These are phyloP conservation scores for Carex kokanica DNA, from an alignment of 176 grass and related monocot genomes.

Conservation along the genomic window DNA sequence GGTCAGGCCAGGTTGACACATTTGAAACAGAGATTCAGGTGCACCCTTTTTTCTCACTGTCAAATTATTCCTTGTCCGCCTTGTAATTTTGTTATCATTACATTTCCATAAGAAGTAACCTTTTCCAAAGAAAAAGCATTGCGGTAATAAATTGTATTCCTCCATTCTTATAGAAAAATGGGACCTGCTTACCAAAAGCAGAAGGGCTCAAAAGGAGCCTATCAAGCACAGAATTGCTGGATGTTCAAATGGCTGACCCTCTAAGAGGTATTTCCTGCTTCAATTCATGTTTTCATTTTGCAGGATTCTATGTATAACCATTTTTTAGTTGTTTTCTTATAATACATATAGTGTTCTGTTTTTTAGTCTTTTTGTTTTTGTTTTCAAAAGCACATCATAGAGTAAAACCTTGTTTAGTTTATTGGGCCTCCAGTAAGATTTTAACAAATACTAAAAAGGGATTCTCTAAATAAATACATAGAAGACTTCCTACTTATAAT, in stretches of 20 bases:
- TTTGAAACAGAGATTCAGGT: slow-evolving; percentile 71
- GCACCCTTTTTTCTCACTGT: slow-evolving; percentile 20
- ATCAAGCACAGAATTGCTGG: slow-evolving; percentile 71
- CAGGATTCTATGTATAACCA: slow-evolving; percentile 18
- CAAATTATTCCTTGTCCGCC: slow-evolving; percentile 24
- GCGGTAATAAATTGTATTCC: neutral
- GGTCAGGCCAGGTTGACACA: slow-evolving; percentile 36
- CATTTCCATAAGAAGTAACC: neutral
- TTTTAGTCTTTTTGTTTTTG: neutral
- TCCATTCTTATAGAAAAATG: slow-evolving; percentile 60
- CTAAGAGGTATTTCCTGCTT: slow-evolving; percentile 53
- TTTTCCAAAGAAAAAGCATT: neutral
- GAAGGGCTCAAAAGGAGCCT: slow-evolving; percentile 97
- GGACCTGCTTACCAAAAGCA: slow-evolving; percentile 52
- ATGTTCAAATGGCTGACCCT: slow-evolving; percentile 69
- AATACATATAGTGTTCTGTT: neutral
- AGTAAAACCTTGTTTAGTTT: neutral
- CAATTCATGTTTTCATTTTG: slow-evolving; percentile 24
- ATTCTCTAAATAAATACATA: neutral
- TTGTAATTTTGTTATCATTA: neutral
- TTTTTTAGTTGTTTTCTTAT: neutral
- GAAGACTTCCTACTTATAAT: neutral
- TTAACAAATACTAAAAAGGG: neutral
- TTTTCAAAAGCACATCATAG: neutral
- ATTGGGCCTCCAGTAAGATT: neutral